A percentile compares a stretch with the other conserved stretches of the same genome.
Conservation (phyloP, 208 protist species). For the Trypanosoma melophagium region DNA sequence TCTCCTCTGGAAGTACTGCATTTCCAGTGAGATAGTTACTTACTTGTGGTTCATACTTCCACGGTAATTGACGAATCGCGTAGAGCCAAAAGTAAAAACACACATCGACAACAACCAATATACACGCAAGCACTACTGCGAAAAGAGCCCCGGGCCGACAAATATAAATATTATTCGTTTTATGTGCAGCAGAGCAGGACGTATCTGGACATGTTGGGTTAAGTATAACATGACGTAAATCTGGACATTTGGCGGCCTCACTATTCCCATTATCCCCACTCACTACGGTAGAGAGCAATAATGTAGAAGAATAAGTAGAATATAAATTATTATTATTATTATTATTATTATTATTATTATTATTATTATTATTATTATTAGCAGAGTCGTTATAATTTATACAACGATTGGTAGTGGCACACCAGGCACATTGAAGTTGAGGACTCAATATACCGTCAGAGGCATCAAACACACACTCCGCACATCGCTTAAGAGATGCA, state of each 20-base stretch:
- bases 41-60: slow-evolving; percentile 55
- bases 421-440: slow-evolving; percentile 49
- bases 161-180: slow-evolving; percentile 75
- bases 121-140: slow-evolving; percentile 34
- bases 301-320: neutral
- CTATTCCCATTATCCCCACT: neutral
- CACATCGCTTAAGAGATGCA: slow-evolving; percentile 34
- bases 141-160: slow-evolving; percentile 40
- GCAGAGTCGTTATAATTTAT: slow-evolving; percentile 37
- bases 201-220: slow-evolving; percentile 54
- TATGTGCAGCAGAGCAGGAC: slow-evolving; percentile 40
- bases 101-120: slow-evolving; percentile 38
- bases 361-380: neutral
- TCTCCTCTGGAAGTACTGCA: no score
- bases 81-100: slow-evolving; percentile 43
- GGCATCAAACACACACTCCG: slow-evolving; percentile 61
- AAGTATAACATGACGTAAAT: slow-evolving; percentile 38
- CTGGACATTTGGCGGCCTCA: slow-evolving; percentile 30
- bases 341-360: neutral
- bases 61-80: slow-evolving; percentile 52
- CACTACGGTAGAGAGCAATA: neutral
- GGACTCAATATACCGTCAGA: slow-evolving; percentile 52
- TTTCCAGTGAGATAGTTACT: slow-evolving; percentile 30
- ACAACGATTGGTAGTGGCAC: slow-evolving; percentile 37
- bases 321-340: neutral